Evolutionary conservation across 768 basidiomycete genomes (phyloP).

Genomic region (Collybiopsis luxurians): DNA sequence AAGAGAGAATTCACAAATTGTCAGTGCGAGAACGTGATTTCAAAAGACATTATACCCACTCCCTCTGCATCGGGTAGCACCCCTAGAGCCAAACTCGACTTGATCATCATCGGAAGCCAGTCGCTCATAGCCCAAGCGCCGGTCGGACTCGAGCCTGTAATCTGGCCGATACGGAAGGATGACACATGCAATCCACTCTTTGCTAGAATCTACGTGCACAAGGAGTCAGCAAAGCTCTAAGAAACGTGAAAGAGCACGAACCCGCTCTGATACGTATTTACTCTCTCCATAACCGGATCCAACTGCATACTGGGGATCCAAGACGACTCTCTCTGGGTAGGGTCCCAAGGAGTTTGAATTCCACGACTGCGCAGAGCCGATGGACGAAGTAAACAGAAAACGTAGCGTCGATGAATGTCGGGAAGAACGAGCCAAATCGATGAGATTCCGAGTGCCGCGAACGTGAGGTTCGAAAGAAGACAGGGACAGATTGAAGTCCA

Average conservation of each 20-base stretch:
- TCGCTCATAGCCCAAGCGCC: slow-evolving; percentile 44
- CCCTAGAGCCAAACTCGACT: slow-evolving; percentile 27
- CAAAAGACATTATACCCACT: slow-evolving; percentile 22
- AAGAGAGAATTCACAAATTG: neutral
- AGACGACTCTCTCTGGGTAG: slow-evolving; percentile 31
- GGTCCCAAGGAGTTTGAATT: slow-evolving; percentile 19
- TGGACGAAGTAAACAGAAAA: slow-evolving; percentile 40
- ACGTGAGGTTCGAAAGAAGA: slow-evolving; percentile 50
- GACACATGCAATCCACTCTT: slow-evolving; percentile 33
- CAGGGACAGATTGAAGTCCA: slow-evolving; percentile 45
- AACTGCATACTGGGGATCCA: slow-evolving; percentile 28
- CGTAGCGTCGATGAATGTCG: slow-evolving; percentile 17
- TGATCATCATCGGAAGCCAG: slow-evolving; percentile 45
- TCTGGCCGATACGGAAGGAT: slow-evolving; percentile 45
- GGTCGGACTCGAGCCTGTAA: slow-evolving; percentile 34
- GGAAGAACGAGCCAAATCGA: slow-evolving; percentile 32
- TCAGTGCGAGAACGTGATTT: no score
- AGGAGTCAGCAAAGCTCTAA: neutral
- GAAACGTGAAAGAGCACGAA: slow-evolving; percentile 1
- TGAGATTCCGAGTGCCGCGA: slow-evolving; percentile 41
- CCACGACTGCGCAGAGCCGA: slow-evolving; percentile 31
- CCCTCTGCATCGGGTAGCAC: slow-evolving; percentile 24
- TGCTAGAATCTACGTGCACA: slow-evolving; percentile 27
- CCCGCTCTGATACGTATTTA: slow-evolving; percentile 42
- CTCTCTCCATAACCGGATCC: slow-evolving; percentile 45